Conservation (phyloP, 768 basidiomycete species). For the Kwoniella mangroviensis region DNA sequence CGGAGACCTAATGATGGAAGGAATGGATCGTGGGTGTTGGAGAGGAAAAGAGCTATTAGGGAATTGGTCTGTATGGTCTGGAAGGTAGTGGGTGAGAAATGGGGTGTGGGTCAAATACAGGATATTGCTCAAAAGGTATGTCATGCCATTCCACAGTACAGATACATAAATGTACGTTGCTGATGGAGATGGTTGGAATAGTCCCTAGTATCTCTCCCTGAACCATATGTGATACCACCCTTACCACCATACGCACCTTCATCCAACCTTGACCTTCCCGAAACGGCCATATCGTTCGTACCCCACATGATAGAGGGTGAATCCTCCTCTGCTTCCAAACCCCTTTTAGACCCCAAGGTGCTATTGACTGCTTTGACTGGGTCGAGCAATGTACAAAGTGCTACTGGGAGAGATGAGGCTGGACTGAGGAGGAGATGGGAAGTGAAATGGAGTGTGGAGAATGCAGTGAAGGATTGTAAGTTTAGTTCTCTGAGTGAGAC, state of each 20-base stretch:
- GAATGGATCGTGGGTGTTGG: conserved; percentile 60
- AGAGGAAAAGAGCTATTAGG: conserved; percentile 62
- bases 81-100: conserved; percentile 71
- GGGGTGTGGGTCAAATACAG: conserved; percentile 68
- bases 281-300: conserved; percentile 62
- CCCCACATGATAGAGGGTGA: conserved; percentile 43
- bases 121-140: conserved; percentile 42
- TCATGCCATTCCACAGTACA: conserved; percentile 5
- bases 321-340: conserved; percentile 52
- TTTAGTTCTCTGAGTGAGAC: background rate
- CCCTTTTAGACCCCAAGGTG: conserved; percentile 64
- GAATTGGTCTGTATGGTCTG: conserved; percentile 71
- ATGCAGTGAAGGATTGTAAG: conserved; percentile 74
- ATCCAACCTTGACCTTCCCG: conserved; percentile 60
- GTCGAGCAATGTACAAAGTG: conserved; percentile 65
- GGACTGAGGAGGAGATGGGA: conserved; percentile 65
- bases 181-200: conserved; percentile 36
- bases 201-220: conserved; percentile 63
- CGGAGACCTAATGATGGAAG: conserved; percentile 42
- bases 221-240: conserved; percentile 58
- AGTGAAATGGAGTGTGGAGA: conserved; percentile 72
- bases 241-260: conserved; percentile 47
- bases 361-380: conserved; percentile 67
- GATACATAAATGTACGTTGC: background rate
- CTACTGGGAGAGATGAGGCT: conserved; percentile 69